A percentile compares a stretch with the other conserved stretches of the same genome.
Conservation (phyloP, 1,284 basidiomycete species). For the Ceratobasidium sp. region DNA sequence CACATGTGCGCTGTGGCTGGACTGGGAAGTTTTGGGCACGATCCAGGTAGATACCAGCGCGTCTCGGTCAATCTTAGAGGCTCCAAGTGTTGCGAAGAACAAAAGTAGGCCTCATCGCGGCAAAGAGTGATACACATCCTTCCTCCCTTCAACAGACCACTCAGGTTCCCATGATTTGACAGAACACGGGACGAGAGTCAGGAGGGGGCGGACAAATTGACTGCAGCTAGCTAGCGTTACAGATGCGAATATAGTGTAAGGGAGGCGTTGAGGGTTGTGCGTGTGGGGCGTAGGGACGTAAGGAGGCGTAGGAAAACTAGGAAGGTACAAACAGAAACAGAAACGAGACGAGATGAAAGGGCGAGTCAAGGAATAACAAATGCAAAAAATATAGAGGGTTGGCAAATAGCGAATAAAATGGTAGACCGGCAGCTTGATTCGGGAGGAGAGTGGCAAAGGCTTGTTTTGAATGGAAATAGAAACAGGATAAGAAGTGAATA, state of each 20-base stretch:
- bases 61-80: too few relatives aligned
- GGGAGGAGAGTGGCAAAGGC: not conserved
- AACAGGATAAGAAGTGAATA: conserved; percentile 7
- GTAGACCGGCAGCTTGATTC: not conserved
- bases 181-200: conserved; percentile 5
- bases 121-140: not conserved
- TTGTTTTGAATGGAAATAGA: conserved; percentile 1
- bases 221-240: conserved; percentile 45
- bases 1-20: too few relatives aligned
- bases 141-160: conserved; percentile 4
- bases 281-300: not conserved
- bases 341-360: conserved; percentile 30
- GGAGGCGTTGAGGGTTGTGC: not conserved
- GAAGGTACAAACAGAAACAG: conserved; percentile 10
- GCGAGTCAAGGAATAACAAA: not conserved
- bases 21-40: too few relatives aligned
- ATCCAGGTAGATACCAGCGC: too few relatives aligned
- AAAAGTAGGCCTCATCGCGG: too few relatives aligned
- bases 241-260: conserved; percentile 24
- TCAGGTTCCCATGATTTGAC: not conserved
- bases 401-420: conserved; percentile 17
- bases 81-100: too few relatives aligned
- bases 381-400: not conserved
- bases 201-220: conserved; percentile 25
- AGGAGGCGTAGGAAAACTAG: not conserved